Base-by-base conservation (phyloP, 1,139 yeast genomes). In the Neolecta irregularis region DNA sequence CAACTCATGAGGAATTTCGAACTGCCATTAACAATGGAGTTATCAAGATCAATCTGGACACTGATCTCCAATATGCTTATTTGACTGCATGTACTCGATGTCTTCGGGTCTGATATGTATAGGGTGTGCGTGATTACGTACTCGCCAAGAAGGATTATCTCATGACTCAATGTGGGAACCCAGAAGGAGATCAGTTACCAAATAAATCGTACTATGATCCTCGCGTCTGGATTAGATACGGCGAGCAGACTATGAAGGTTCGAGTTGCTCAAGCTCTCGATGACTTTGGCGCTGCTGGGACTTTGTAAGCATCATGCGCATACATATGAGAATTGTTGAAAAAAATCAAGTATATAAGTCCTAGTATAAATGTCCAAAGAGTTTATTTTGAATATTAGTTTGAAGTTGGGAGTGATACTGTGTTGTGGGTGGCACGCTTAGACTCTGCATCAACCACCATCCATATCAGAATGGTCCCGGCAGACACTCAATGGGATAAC, bases 191-290 rank as follows among this genome's bases (percentile, higher is more conserved):
- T 40, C 96, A 88, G 68, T 35, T 3, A 24, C 31, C 31, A 28
- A 58, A 59, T 57, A 85, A 85, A 83, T 85, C 85, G 70, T 83
- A 65, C 81, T 88, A 81, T 61, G 99, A 88, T 69, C 99, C 99
- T 67, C 88, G 99, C 76, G 96, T 85, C 64, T 88, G 98, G 98
- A 95, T 88, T 51, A 85, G 98, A 73, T 96, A 85, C 67, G 98
- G 98, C 72, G 99, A 88, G 72, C 81, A 83, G 85, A 83, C 96
- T 61, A 88, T 88, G 96, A 53, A 74, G 49, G 65, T 62, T 50
- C 80, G 95, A 74, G 70, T 91, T 56, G 50, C 75, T 46, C 77
- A 74, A 61, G 91, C 93, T 56, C 71, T 88, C 60, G 69, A 65
- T 38, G 67, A 79, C 58, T 88, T 88, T 93, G 85, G 55, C 55